Conservation (phyloP, 306 rosid species). For the Cucumis cinereus region DNA sequence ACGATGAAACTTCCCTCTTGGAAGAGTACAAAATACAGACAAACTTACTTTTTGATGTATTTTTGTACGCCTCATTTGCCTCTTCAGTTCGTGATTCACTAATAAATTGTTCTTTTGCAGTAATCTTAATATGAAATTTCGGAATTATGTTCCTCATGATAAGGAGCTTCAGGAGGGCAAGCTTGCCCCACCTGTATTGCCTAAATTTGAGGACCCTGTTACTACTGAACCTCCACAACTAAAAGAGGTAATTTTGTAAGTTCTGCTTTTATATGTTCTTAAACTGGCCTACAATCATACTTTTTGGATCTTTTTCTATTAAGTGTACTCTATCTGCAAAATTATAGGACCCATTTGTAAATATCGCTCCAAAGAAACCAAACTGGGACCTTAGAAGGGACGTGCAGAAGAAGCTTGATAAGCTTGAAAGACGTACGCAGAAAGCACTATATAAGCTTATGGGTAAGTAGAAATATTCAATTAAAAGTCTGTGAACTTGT, state of each 20-base stretch:
- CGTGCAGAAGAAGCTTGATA: slow-evolving; percentile 93
- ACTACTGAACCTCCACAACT: slow-evolving; percentile 42
- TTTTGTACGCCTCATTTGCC: not conserved
- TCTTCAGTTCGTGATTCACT: not conserved
- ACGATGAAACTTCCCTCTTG: not conserved
- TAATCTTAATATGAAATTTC: slow-evolving; percentile 58
- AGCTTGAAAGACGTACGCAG: slow-evolving; percentile 81
- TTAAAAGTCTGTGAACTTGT: not conserved
- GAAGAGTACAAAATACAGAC: not conserved
- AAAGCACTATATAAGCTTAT: slow-evolving; percentile 69
- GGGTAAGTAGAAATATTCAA: slow-evolving; percentile 30
- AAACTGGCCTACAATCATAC: not conserved
- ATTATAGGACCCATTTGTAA: slow-evolving; percentile 73
- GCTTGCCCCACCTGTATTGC: slow-evolving; percentile 65
- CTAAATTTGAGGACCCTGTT: slow-evolving; percentile 85
- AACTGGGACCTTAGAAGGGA: slow-evolving; percentile 93
- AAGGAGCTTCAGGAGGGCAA: slow-evolving; percentile 76
- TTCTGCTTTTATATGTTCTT: not conserved
- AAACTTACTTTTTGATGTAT: not conserved
- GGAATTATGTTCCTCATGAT: slow-evolving; percentile 93
- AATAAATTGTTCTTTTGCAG: slow-evolving; percentile 16
- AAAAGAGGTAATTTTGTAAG: slow-evolving; percentile 27
- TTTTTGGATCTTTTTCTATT: not conserved
- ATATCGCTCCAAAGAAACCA: slow-evolving; percentile 95
- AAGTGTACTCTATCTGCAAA: not conserved